phyloP scores from a whole-genome alignment of 768 basidiomycete genomes.

The Russula sp. region DNA sequence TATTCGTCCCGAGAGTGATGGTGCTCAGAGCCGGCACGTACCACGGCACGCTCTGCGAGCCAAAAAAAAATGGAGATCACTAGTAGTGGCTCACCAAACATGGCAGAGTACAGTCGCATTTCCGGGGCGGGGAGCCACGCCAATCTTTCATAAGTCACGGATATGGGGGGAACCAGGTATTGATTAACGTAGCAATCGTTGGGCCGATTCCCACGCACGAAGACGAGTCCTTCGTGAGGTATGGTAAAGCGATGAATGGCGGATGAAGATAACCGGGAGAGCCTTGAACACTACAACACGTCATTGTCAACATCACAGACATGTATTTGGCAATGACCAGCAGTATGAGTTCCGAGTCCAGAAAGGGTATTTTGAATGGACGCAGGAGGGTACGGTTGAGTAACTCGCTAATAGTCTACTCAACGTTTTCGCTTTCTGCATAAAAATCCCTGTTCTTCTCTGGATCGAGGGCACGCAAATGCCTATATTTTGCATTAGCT shows the following conservation, averaged over 20 bases:
- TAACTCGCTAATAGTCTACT: constrained; percentile 48
- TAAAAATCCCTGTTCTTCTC: constrained; percentile 39
- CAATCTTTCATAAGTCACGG: constrained; percentile 30
- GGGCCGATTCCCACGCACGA: constrained; percentile 36
- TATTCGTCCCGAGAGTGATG: constrained; percentile 41
- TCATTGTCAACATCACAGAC: constrained; percentile 28
- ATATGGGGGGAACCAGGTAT: constrained; percentile 23
- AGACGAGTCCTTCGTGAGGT: constrained; percentile 36
- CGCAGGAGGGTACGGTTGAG: constrained; percentile 50
- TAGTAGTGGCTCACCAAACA: constrained; percentile 32
- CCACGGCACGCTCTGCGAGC: constrained; percentile 47
- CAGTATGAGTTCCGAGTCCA: constrained; percentile 49
- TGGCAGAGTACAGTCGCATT: constrained; percentile 32
- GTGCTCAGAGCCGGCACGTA: constrained; percentile 50
- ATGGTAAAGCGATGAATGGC: constrained; percentile 20
- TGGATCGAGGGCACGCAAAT: constrained; percentile 44
- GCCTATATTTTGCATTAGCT: constrained; percentile 29
- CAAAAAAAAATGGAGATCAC: constrained; percentile 34
- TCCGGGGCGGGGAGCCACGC: constrained; percentile 40
- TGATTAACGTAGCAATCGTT: constrained; percentile 28
- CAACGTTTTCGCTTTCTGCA: constrained; percentile 49
- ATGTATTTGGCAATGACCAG: constrained; percentile 56
- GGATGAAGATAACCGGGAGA: constrained; percentile 35
- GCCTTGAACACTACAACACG: constrained; percentile 32
- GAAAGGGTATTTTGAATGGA: constrained; percentile 53